phyloP scores from a whole-genome alignment of 192 early-diverging fungal genomes.

The Coemansia reversa region DNA sequence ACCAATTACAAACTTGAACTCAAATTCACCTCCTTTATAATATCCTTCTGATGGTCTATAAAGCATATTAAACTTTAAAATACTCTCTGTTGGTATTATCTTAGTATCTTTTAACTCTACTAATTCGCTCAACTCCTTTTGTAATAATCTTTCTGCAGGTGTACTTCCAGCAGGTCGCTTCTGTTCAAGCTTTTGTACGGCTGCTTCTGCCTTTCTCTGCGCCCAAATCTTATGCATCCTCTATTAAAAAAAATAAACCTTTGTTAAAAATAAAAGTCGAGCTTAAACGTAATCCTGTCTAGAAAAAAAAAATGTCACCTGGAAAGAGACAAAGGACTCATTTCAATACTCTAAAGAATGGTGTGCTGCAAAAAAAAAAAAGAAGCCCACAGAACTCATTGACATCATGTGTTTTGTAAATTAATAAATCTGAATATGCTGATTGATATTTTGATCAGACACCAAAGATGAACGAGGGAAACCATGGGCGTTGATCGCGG shows the following conservation, averaged over 20 bases:
- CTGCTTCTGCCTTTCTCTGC: constrained; percentile 83
- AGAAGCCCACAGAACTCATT: no score
- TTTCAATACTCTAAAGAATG: no score
- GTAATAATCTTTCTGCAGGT: constrained; percentile 85
- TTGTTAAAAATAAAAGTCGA: constrained; percentile 5
- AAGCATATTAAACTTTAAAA: constrained; percentile 78
- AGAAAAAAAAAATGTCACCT: no score
- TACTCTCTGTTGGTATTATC: constrained; percentile 72
- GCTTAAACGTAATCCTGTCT: no score
- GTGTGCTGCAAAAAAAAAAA: background rate
- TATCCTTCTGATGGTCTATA: constrained; percentile 86
- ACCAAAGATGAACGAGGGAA: no score
- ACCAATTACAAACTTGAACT: constrained; percentile 78
- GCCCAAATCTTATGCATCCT: constrained; percentile 88
- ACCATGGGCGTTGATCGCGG: no score
- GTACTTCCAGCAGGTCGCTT: constrained; percentile 72
- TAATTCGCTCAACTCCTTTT: constrained; percentile 92
- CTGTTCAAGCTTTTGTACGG: constrained; percentile 67
- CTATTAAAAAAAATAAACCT: constrained; percentile 1
- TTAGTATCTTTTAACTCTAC: constrained; percentile 75
- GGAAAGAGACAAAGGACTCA: no score
- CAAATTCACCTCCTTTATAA: constrained; percentile 81
- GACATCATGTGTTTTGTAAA: no score
- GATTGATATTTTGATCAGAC: no score
- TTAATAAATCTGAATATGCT: no score